Conservation (phyloP, 345 rosid genomes). For the Hibiscus mutabilis region DNA sequence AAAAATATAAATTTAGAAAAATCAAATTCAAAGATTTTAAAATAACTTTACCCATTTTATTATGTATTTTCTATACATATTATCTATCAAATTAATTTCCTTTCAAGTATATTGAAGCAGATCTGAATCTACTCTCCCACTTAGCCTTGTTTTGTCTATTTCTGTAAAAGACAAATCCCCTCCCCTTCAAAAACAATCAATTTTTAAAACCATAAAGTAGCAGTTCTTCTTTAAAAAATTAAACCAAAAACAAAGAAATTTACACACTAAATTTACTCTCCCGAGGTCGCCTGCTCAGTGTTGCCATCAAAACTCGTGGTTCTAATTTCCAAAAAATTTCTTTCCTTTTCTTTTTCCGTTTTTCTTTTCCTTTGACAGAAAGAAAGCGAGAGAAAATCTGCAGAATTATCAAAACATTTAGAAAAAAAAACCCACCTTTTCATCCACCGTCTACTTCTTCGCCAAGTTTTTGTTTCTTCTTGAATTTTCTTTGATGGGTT, state of each 20-base stretch:
- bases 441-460: not conserved
- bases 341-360: not conserved
- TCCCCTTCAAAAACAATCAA: not conserved
- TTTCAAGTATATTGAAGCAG: slow-evolving; percentile 9
- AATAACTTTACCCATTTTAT: no score
- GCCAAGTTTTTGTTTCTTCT: not conserved
- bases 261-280: slow-evolving; percentile 4
- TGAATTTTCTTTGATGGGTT: not conserved
- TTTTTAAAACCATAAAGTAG: not conserved
- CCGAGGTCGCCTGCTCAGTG: slow-evolving; percentile 16
- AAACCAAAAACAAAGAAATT: not conserved
- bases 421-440: not conserved
- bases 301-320: slow-evolving; percentile 20
- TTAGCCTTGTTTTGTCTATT: slow-evolving; percentile 36
- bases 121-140: not conserved
- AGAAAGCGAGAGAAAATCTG: not conserved
- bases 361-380: not conserved
- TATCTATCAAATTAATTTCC: not conserved
- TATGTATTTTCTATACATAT: no score
- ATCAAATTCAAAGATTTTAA: no score
- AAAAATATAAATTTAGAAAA: no score
- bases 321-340: not conserved
- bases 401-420: not conserved
- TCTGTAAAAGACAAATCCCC: slow-evolving; percentile 28
- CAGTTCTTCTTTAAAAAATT: not conserved